A percentile compares a stretch with the other conserved stretches of the same genome.
These are phyloP conservation scores for Wickerhamomyces subpelliculosus DNA, from an alignment of 805 yeast species.

Conservation along the genomic window DNA sequence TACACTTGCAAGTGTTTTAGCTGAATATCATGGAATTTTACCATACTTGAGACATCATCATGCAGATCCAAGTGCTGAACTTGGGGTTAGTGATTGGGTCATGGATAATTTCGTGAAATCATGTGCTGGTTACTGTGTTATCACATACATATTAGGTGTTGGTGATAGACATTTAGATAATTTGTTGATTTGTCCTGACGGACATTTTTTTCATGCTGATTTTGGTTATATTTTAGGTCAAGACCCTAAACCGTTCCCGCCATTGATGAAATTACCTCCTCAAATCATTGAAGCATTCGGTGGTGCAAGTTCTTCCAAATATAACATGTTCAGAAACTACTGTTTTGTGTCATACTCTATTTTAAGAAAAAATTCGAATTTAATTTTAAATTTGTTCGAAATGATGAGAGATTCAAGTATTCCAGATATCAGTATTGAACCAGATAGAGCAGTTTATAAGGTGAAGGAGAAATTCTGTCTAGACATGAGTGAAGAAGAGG, in stretches of 20 bases:
- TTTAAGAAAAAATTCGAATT: conserved; percentile 78
- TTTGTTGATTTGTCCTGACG: conserved; percentile 70
- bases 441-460: conserved; percentile 79
- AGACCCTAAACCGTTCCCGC: conserved; percentile 98
- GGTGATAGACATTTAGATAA: conserved; percentile 97
- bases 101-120: conserved; percentile 95
- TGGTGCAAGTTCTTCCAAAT: conserved; percentile 80
- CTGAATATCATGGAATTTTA: conserved; percentile 69
- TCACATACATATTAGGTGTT: conserved; percentile 89
- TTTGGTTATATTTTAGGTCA: conserved; percentile 94
- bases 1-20: conserved; percentile 73
- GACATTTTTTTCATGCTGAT: conserved; percentile 95
- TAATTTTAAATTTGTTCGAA: conserved; percentile 85
- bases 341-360: conserved; percentile 94
- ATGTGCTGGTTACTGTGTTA: conserved; percentile 97
- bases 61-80: conserved; percentile 37
- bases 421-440: conserved; percentile 83
- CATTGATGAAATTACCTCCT: conserved; percentile 94
- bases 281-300: conserved; percentile 98
- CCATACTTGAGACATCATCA: conserved; percentile 62
- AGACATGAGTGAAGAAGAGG: conserved; percentile 93
- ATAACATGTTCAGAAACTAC: conserved; percentile 79
- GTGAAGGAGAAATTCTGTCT: conserved; percentile 92
- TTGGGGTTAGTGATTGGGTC: conserved; percentile 38
- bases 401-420: conserved; percentile 91